Evolutionary conservation across 2,329 filamentous ascomycete species (phyloP).

Genomic region (Colletotrichum godetiae): DNA sequence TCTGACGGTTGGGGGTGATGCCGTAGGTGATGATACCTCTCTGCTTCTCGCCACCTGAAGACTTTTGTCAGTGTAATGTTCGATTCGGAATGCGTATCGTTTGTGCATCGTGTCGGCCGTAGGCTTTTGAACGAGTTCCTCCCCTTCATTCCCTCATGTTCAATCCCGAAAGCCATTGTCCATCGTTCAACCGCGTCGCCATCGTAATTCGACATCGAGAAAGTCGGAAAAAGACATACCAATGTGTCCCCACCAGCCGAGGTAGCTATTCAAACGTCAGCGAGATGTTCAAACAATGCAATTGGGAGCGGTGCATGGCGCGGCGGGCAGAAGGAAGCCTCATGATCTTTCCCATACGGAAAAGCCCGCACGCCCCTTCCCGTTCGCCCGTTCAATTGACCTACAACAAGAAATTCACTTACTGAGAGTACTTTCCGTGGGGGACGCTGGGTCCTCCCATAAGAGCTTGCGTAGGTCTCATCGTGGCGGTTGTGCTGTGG

Average conservation of each 20-base stretch:
- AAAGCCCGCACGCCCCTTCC: slow-evolving; percentile 44
- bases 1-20: slow-evolving; percentile 88
- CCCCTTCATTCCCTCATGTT: background rate
- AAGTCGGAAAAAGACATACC: slow-evolving; percentile 58
- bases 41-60: slow-evolving; percentile 67
- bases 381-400: slow-evolving; percentile 21
- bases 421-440: slow-evolving; percentile 58
- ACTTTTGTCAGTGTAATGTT: slow-evolving; percentile 19
- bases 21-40: slow-evolving; percentile 78
- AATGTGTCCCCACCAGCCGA: slow-evolving; percentile 80
- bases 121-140: background rate
- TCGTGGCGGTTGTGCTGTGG: slow-evolving; percentile 41
- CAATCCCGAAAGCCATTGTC: background rate
- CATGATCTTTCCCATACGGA: slow-evolving; percentile 27
- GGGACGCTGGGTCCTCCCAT: slow-evolving; percentile 52
- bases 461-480: slow-evolving; percentile 55
- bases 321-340: background rate
- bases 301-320: background rate
- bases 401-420: slow-evolving; percentile 41
- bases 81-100: background rate
- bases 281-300: background rate
- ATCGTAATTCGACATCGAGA: background rate
- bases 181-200: slow-evolving; percentile 9
- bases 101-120: background rate
- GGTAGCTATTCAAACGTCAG: slow-evolving; percentile 64